Evolutionary conservation across 73 alveolate genomes (phyloP), one percentile per base, ranked within the genome.

Genomic region (Uronychia binucleata): DNA sequence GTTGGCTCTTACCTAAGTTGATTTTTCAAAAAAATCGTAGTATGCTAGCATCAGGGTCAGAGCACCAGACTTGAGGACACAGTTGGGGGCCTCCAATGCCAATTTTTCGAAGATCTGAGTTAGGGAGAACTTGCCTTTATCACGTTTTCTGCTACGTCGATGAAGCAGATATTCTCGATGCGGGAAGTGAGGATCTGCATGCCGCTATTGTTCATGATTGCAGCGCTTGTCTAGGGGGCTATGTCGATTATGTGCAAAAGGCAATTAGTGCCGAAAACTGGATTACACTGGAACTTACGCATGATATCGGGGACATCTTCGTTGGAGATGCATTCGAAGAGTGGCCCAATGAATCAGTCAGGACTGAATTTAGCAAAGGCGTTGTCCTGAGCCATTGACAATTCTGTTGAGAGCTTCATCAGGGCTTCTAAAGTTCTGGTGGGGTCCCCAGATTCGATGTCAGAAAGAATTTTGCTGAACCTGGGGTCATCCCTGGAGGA

Each of bases 11-110:
- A 33, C 59, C 74, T 90, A 79, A 30, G 96, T 90, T 1, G 74
- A 19, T 58, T 78, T 60, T 33, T 86, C 93, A 81, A 90, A 90
- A 79, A 90, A 90, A 80, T 90, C 96, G 89, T 86, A 77, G 86
- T 77, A 46, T 30, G 74, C 59, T 26, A 90, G 76, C 59, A 85
- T 58, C 0, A 75, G 28, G n/a, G 88, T 77, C 11, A 90, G 30
- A 19, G 86, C 85, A 0, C 93, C 96, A 58, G 84, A 78, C 58
- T 74, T 67, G 74, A 90, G 88, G 33, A 90, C 35, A 1, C 87
- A 85, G 13, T 77, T 59, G 33, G 96, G 86, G 82, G 87, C 77
- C 31, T 90, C 96, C 1, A 59, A n/a, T 0, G 96, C 31, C 0
- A 90, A 82, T 74, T 88, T 90, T 77, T 90, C 96, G 30, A 86